These are phyloP conservation scores for Beauveria pseudobassiana DNA, from an alignment of 2,329 filamentous ascomycete species.

Conservation along the genomic window DNA sequence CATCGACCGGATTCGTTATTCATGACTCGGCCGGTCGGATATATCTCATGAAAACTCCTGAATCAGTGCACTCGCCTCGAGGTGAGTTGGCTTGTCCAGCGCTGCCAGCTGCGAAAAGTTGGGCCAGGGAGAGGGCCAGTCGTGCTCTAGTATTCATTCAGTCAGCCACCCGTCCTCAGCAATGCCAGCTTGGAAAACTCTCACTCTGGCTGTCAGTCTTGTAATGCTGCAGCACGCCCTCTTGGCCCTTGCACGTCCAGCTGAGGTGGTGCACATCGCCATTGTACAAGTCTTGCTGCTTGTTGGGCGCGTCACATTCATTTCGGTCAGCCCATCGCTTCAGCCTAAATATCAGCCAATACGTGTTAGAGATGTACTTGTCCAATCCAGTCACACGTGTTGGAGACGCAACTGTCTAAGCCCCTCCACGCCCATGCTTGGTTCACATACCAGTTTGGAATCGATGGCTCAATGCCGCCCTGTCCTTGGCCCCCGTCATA, in stretches of 20 bases:
- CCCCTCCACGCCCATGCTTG: neutral
- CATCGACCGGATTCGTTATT: too few relatives aligned
- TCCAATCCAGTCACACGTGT: neutral
- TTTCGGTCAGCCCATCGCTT: slow-evolving; percentile 34
- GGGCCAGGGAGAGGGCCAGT: slow-evolving; percentile 37
- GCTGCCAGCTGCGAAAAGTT: slow-evolving; percentile 36
- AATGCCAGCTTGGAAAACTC: neutral
- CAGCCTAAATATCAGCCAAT: slow-evolving; percentile 21
- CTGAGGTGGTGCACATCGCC: slow-evolving; percentile 34
- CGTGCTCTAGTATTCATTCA: slow-evolving; percentile 24
- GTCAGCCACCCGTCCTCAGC: neutral
- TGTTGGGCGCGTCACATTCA: slow-evolving; percentile 24
- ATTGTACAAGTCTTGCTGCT: slow-evolving; percentile 25
- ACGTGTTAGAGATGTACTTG: neutral
- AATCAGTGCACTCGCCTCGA: slow-evolving; percentile 36
- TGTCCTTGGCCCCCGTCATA: slow-evolving; percentile 36
- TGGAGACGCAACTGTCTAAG: neutral
- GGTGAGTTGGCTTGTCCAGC: slow-evolving; percentile 31
- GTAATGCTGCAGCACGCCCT: slow-evolving; percentile 35
- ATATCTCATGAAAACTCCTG: slow-evolving; percentile 37
- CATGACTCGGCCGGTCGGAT: slow-evolving; percentile 13
- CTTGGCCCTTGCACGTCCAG: slow-evolving; percentile 32
- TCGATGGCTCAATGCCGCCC: slow-evolving; percentile 32
- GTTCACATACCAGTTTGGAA: slow-evolving; percentile 24
- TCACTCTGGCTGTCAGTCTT: slow-evolving; percentile 33